Base-by-base conservation (phyloP, 176 grass and related monocot species). In the Aegilops bicornis region DNA sequence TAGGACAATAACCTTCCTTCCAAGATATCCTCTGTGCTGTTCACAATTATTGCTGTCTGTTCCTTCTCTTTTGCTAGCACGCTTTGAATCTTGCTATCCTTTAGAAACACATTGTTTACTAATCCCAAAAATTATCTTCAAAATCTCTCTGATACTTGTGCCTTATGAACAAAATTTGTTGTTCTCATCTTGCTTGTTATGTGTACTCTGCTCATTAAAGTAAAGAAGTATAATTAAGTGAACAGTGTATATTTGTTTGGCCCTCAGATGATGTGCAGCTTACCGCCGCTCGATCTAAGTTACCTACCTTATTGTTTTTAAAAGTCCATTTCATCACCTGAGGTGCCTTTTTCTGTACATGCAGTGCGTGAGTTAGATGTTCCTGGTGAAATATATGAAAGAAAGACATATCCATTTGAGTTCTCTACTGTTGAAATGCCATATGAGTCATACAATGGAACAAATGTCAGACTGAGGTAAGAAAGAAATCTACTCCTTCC, bases 381-480 rank as follows among this genome's bases (percentile, higher is more conserved):
- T 80, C 90, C 93, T 79, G 96, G 96, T 67, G 93, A 98, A 77
- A 92, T 98, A 33, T 98, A 94, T 89, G 96, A 98, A 91, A 89
- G 89, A 76, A 98, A 95, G 82, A 86, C 86, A 71, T 98, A 91
- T 59, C 91, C 96, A 73, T 96, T 98, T 86, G 96, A 98, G 76
- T 96, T 98, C 78, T 88, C 96, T 69, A 87, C 90, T 73, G 91
- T 96, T 92, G 96, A 98, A 87, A 98, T 98, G 96, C 96, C 91
- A 31, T 98, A 98, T 52, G 96, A 98, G 78, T 92, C 96, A 62
- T 98, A 95, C 64, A 92, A 88, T 39, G 96, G 96, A 37, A 91
- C 92, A 10, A 95, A 98, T 94, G 96, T 98, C 42, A 92, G 96
- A 45, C 58, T 98, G 78, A 98, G 96, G 96, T 95, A 81, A 77